These are phyloP conservation scores for Orbilia javanica DNA, from an alignment of 2,329 filamentous ascomycete genomes.

Conservation along the genomic window DNA sequence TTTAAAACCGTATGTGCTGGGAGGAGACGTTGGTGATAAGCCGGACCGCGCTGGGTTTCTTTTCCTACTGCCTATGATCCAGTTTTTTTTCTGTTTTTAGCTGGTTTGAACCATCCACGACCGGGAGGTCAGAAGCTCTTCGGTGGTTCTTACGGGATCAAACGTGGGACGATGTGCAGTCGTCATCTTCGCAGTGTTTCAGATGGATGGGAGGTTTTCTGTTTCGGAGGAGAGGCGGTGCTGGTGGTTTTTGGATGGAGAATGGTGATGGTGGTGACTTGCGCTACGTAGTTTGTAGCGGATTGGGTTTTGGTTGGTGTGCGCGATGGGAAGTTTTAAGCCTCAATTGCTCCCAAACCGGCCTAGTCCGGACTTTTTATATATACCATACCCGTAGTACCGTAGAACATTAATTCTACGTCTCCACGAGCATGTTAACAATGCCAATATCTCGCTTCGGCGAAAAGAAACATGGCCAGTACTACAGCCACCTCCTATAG, in stretches of 20 bases:
- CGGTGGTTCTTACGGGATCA: slow-evolving; percentile 76
- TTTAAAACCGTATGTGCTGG: slow-evolving; percentile 95
- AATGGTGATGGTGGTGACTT: neutral
- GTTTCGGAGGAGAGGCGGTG: slow-evolving; percentile 6
- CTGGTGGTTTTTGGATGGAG: neutral
- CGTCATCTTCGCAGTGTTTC: slow-evolving; percentile 64
- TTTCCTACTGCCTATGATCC: slow-evolving; percentile 81
- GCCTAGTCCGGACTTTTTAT: too few relatives aligned
- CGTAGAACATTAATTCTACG: too few relatives aligned
- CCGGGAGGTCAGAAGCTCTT: neutral
- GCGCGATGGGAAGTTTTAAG: slow-evolving; percentile 28
- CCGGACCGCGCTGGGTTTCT: slow-evolving; percentile 90
- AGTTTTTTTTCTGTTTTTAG: neutral
- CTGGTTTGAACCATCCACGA: neutral
- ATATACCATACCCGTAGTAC: too few relatives aligned
- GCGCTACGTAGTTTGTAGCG: neutral
- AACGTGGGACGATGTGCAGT: slow-evolving; percentile 88
- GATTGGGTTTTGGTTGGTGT: neutral
- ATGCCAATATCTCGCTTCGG: too few relatives aligned
- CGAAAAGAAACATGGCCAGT: too few relatives aligned
- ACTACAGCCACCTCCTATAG: too few relatives aligned
- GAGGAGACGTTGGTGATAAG: slow-evolving; percentile 94
- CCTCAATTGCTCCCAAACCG: neutral
- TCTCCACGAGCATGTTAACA: too few relatives aligned
- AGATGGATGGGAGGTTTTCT: neutral